Base-by-base conservation (phyloP, 495 filamentous ascomycete species). In the Letharia columbiana region DNA sequence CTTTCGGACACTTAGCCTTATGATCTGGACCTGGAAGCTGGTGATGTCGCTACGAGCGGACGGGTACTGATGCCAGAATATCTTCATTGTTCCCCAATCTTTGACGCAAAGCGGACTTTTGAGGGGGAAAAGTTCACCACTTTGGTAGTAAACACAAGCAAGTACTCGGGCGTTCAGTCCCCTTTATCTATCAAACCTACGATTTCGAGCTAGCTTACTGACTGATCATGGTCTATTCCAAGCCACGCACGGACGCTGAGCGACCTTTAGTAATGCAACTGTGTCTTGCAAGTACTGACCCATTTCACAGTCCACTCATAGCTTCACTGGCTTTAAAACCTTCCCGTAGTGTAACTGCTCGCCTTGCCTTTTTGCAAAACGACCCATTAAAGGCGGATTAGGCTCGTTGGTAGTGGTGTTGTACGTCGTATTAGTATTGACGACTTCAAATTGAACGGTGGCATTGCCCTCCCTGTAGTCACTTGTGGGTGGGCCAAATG, bases 401-500 rank as follows among this genome's bases (percentile, higher is more conserved):
- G 59, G 59, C 20, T 44, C 39, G 42, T 61, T 61, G 12, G 39
- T 61, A 42, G 37, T 13, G 39, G 39, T 61, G 33, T 61, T 61
- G 39, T 61, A 61, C 4, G 59, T 44, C n/a, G 59, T 37, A 8
- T 41, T 61, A 40, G 39, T 61, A 31, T 31, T 61, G 59, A 61
- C n/a, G 2, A 65, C 50, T n/a, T 47, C 47, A 52, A 65, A 65
- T 31, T 65, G 63, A 20, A 65, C 40, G 11, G 63, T 65, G 28
- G 20, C 35, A 23, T 65, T 65, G 28, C 63, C 63, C 47, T 65
- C 63, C 15, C 50, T 42, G 35, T 41, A 65, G 17, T 35, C 39
- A 15, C 82, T 84, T 56, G 80, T 79, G 6, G 71, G 69, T 4
- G 81, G 76, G 0, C 86, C 86, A 41, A 72, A 60, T 1, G 82